Evolutionary conservation across 129 eudicot species (phyloP), one percentile per base, ranked within the genome.

Genomic region (Pseudognaphalium luteoalbum): DNA sequence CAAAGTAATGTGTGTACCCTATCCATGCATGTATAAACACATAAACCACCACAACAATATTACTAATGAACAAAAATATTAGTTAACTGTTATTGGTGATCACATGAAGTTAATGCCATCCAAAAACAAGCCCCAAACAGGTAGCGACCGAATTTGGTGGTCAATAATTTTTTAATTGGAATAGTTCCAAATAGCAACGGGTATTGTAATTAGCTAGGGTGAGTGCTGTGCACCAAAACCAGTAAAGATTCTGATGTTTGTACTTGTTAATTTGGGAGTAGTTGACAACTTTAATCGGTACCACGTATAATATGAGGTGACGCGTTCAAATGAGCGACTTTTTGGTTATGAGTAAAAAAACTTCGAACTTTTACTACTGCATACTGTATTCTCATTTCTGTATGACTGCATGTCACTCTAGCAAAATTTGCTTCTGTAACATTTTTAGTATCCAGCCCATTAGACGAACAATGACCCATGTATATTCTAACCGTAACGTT

Each of bases 171-270:
- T 42, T 19, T 29, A 47, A 14, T 35, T 62, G 17, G 76, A 70
- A 78, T 78, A 78, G 61, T 6, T 78, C 82, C 82, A 78, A 78
- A 70, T 61, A 17, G 67, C 75, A 77, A 54, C 58, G 21, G 75
- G 44, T 54, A 54, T 59, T 59, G 1, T 3, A n/a, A 17, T 56
- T 47, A 25, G 0, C 28, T 25, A 70, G 76, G 64, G 66, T 61
- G 77, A 61, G 71, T 70, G 71, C 66, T 72, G 47, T 42, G 72
- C 77, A 65, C 65, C 32, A 76, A n/a, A 75, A 65, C 33, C 52
- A 34, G 44, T 71, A 69, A 61, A 78, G 70, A 78, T 70, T 78
- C 68, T 78, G 81, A 75, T 75, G 51, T 75, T 75, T 75, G 79
- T 47, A 75, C 20, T 63, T 75, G 12, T 66, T 30, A 34, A 50